Base-by-base conservation (phyloP, 2,329 filamentous ascomycete species). In the Colletotrichum kahawae region DNA sequence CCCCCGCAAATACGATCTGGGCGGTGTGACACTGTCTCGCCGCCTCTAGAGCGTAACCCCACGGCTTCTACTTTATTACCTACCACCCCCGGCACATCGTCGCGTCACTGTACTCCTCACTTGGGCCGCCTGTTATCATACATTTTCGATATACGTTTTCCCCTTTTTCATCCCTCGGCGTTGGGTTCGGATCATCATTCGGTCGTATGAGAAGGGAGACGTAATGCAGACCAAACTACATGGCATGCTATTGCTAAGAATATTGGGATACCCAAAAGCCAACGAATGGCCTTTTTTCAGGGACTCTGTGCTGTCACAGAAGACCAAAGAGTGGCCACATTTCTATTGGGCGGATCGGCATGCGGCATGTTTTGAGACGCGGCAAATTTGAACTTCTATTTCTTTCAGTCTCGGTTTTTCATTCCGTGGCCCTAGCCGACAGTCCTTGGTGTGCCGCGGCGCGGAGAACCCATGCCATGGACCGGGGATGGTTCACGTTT, bases 221-320 rank as follows among this genome's bases (percentile, higher is more conserved):
- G 66, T 63, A 71, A 68, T 64, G 63, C 57, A 66, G 68, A 64
- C n/a, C 69, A 27, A 67, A 59, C 34, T 38, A 67, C 48, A 59
- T 57, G 69, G 69, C 72, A 72, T 63, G 48, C 36, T 54, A 36
- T 56, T 59, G 71, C 57, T 57, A 72, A 72, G 63, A 65, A 67
- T 36, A 72, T 63, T 51, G 69, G 72, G 69, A 75, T 75, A 75
- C 72, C 69, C 72, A 75, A 75, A 75, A 64, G 69, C 69, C 72
- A 75, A 69, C 24, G 48, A 67, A 7, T 68, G 72, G 72, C 72
- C 43, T 48, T 72, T 67, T 57, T 67, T 64, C 51, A 59, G 56
- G 38, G 33, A 48, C 21, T 56, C 34, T 31, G 14, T 56, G 38
- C 63, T 33, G 34, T 43, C 56, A n/a, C 12, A 21, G n/a, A 51